These are phyloP conservation scores for Russula lepida DNA, from an alignment of 768 basidiomycete genomes.

Conservation along the genomic window DNA sequence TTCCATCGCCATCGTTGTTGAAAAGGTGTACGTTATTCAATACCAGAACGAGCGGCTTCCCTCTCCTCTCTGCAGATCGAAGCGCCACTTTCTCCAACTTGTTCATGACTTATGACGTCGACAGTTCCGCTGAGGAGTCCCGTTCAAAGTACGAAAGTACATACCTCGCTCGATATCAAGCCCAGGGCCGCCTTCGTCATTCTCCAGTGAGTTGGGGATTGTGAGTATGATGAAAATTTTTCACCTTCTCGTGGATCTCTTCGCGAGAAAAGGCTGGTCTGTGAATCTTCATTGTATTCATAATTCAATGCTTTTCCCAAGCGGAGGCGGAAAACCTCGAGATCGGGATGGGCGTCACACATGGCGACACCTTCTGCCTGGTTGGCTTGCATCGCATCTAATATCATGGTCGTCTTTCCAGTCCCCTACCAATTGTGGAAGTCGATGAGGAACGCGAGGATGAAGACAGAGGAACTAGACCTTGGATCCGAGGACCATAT, in stretches of 20 bases:
- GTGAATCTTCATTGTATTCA: slow-evolving; percentile 79
- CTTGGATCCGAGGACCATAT: slow-evolving; percentile 71
- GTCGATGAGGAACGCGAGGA: slow-evolving; percentile 9
- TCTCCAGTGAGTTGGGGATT: slow-evolving; percentile 7
- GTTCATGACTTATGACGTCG: slow-evolving; percentile 46
- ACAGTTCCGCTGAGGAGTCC: neutral
- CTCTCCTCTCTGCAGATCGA: slow-evolving; percentile 43
- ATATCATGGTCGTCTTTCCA: slow-evolving; percentile 76
- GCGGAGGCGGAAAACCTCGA: slow-evolving; percentile 79
- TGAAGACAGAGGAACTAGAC: slow-evolving; percentile 29
- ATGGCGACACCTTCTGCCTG: slow-evolving; percentile 66
- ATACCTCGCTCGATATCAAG: slow-evolving; percentile 76
- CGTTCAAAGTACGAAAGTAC: neutral
- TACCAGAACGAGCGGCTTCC: slow-evolving; percentile 68
- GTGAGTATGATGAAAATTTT: slow-evolving; percentile 1
- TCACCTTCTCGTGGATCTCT: slow-evolving; percentile 74
- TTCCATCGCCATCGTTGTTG: slow-evolving; percentile 69
- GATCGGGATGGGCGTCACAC: slow-evolving; percentile 78
- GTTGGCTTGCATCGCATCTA: slow-evolving; percentile 70
- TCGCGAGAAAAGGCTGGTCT: slow-evolving; percentile 71
- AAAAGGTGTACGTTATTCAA: slow-evolving; percentile 75
- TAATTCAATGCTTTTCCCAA: slow-evolving; percentile 82
- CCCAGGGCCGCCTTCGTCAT: slow-evolving; percentile 48
- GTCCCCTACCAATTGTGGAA: slow-evolving; percentile 42
- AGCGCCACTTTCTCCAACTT: slow-evolving; percentile 85